Evolutionary conservation across 257 asterid genomes (phyloP).

Genomic region (Coffea canephora): DNA sequence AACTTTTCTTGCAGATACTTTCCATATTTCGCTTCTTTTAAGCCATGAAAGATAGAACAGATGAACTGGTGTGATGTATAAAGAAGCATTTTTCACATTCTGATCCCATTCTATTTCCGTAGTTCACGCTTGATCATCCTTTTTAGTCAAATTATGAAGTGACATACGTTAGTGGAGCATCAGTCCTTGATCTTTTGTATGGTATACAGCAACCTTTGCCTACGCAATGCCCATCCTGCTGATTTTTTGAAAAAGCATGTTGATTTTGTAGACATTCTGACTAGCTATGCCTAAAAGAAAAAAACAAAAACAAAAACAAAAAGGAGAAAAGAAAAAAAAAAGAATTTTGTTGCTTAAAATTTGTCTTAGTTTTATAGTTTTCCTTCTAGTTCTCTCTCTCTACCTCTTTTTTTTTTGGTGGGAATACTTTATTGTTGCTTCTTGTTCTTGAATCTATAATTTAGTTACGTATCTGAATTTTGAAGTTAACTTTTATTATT

Average conservation of each 20-base stretch:
- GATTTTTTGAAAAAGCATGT: not conserved
- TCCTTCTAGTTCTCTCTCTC: not conserved
- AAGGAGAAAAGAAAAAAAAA: not conserved
- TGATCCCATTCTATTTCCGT: conserved; percentile 14
- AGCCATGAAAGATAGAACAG: conserved; percentile 6
- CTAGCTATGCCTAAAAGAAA: not conserved
- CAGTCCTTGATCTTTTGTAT: not conserved
- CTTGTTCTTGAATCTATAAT: not conserved
- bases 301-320: not conserved
- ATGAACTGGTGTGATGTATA: conserved; percentile 6
- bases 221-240: conserved; percentile 23
- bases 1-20: conserved; percentile 6
- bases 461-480: not conserved
- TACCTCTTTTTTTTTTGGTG: too few species aligned
- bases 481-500: not conserved
- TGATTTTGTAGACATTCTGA: conserved; percentile 1
- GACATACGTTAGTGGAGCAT: conserved; percentile 14
- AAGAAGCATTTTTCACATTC: conserved; percentile 27
- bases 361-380: not conserved
- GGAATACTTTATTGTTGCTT: too few species aligned
- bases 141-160: not conserved
- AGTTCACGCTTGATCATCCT: conserved; percentile 8
- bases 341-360: not conserved
- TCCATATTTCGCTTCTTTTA: conserved; percentile 1
- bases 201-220: conserved; percentile 21